Conservation (phyloP, 768 basidiomycete genomes). For the Daedalea quercina region DNA sequence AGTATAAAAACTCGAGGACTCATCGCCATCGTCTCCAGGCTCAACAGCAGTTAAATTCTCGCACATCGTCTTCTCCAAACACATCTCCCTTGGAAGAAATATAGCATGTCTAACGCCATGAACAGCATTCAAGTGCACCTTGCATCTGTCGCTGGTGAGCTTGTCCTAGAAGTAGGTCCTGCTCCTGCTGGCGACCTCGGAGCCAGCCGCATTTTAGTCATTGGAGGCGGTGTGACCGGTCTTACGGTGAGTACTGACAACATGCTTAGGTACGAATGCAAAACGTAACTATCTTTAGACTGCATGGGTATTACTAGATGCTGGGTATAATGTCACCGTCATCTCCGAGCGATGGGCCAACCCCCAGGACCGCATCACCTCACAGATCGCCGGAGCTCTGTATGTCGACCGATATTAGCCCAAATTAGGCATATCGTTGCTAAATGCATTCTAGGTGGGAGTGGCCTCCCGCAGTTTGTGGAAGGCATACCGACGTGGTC, state of each 20-base stretch:
- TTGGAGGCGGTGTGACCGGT: conserved; percentile 19
- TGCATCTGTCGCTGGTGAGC: too few relatives aligned
- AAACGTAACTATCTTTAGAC: conserved; percentile 1
- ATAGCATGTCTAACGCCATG: too few relatives aligned
- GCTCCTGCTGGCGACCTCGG: not conserved
- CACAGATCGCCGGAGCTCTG: conserved; percentile 21
- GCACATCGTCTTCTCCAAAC: too few relatives aligned
- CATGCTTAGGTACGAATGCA: too few relatives aligned
- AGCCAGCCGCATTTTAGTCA: conserved; percentile 7
- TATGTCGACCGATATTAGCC: conserved; percentile 9
- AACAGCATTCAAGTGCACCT: too few relatives aligned
- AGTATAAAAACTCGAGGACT: too few relatives aligned
- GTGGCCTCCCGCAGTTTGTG: conserved; percentile 33
- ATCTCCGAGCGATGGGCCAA: conserved; percentile 19
- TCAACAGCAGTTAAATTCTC: too few relatives aligned
- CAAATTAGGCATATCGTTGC: not conserved
- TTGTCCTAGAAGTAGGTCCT: too few relatives aligned
- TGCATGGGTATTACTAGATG: conserved; percentile 28
- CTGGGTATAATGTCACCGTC: conserved; percentile 30
- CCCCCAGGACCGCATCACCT: conserved; percentile 12
- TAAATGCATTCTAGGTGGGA: conserved; percentile 25
- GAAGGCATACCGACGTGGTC: conserved; percentile 29
- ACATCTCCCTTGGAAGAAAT: too few relatives aligned
- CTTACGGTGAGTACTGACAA: conserved; percentile 4
- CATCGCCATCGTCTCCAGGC: too few relatives aligned